Base-by-base conservation (phyloP, 306 rosid species). In the Fragaria iinumae region DNA sequence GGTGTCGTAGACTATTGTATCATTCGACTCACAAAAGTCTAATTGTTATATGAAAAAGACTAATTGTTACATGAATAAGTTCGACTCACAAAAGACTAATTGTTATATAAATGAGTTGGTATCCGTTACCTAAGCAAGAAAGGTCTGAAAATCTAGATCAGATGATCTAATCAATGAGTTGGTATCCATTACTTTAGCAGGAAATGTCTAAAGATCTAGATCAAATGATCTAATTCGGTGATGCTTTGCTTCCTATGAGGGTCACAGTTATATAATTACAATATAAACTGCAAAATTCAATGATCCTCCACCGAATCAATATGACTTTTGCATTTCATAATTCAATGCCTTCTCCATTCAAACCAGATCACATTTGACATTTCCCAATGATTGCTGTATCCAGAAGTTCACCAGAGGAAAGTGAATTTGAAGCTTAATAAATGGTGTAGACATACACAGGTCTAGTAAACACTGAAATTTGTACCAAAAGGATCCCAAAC, bases 401-500 rank as follows among this genome's bases (percentile, higher is more conserved):
- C 67, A 29, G 32, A 12, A 62, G 44, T 64, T 32, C 36, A 34
- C 45, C 36, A 6, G 5, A 34, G 17, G 69, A 65, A 65, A 17
- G 47, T 38, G 47, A 38, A 65, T 17, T 3, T 4, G 70, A 18
- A 65, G 48, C 70, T 36, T 47, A 36, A 36, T 17, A 66, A 27
- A 65, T 34, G 41, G 17, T 65, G 69, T 34, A 65, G 6, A 18
- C 2, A 36, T 66, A 38, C 70, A 36, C 70, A 36, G 38, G 48
- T 65, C 27, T 38, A 38, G 13, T 36, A 38, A 34, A 18, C 49
- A 39, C 48, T 16, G 70, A 66, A 38, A 38, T 18, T 66, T 66
- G 70, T 38, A 66, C 70, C 70, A 66, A 32, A 36, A 38, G n/a
- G 25, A 66, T 66, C 70, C 70, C 70, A 18, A 9, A 65, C 47